Percentiles rank a stretch among this genome's conserved stretches.
Conservation (phyloP, 192 early-diverging fungal species). For the Spinellus fusiger region DNA sequence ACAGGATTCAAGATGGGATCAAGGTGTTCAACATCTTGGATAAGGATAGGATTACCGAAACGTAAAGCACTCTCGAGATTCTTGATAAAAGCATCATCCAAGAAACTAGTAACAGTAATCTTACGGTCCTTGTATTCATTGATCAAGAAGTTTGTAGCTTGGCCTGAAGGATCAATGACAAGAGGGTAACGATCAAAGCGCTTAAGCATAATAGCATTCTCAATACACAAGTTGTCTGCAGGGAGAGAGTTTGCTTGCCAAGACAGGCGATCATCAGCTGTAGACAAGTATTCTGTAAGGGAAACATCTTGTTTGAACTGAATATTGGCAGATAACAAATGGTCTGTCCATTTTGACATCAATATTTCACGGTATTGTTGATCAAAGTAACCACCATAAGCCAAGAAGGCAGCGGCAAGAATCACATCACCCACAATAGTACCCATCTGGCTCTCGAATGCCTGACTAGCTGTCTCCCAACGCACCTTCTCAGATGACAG, state of each 20-base stretch:
- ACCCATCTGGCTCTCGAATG: conserved; percentile 94
- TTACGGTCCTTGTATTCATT: conserved; percentile 83
- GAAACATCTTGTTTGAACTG: conserved; percentile 76
- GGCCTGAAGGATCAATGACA: conserved; percentile 95
- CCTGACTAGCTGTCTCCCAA: conserved; percentile 85
- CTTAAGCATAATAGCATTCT: conserved; percentile 97
- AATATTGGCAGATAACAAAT: conserved; percentile 61
- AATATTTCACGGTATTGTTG: conserved; percentile 88
- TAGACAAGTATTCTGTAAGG: conserved; percentile 84
- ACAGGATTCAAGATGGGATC: conserved; percentile 98
- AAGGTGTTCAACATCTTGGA: conserved; percentile 95
- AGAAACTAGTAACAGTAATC: conserved; percentile 93
- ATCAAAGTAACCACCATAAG: conserved; percentile 98
- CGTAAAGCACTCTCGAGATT: conserved; percentile 95
- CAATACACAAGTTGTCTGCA: conserved; percentile 88
- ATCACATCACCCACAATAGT: conserved; percentile 97
- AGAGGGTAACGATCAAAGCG: conserved; percentile 95
- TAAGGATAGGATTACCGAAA: conserved; percentile 96
- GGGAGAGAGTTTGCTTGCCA: conserved; percentile 87
- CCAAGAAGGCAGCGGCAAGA: conserved; percentile 87
- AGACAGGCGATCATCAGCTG: conserved; percentile 82
- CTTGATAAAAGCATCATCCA: conserved; percentile 96
- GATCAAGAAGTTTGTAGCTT: conserved; percentile 83
- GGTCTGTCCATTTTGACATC: conserved; percentile 70
- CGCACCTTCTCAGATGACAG: conserved; percentile 89